phyloP scores from a whole-genome alignment of 352 stramenopile species.

The Globisporangium cederbergense region DNA sequence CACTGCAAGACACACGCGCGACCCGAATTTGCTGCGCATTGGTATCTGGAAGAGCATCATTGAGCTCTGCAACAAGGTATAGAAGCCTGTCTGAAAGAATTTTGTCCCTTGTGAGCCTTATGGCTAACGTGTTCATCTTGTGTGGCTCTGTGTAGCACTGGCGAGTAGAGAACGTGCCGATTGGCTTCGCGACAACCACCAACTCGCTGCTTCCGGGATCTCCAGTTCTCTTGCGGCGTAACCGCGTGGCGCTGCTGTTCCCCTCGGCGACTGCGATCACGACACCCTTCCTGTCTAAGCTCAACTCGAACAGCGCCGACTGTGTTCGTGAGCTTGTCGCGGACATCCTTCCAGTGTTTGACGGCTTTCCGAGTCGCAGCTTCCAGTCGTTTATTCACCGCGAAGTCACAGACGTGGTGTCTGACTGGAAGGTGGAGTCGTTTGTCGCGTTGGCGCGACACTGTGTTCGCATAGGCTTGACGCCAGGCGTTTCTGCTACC shows the following conservation, averaged over 20 bases:
- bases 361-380: constrained; percentile 53
- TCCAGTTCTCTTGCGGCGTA: constrained; percentile 62
- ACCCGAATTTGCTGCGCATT: constrained; percentile 39
- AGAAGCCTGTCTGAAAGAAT: background rate
- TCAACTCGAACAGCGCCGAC: constrained; percentile 26
- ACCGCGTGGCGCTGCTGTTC: constrained; percentile 65
- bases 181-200: constrained; percentile 53
- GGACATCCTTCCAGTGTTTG: constrained; percentile 64
- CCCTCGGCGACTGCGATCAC: constrained; percentile 51
- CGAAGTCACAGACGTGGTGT: constrained; percentile 50
- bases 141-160: constrained; percentile 32
- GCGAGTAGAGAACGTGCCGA: constrained; percentile 60
- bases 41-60: constrained; percentile 63
- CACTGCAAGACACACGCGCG: constrained; percentile 17
- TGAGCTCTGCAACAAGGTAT: constrained; percentile 54
- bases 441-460: constrained; percentile 63
- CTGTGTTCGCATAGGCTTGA: constrained; percentile 48
- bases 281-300: constrained; percentile 41
- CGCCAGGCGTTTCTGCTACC: constrained; percentile 5
- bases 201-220: constrained; percentile 48
- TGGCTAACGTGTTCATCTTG: background rate
- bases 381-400: constrained; percentile 63
- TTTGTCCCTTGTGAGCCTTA: background rate
- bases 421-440: constrained; percentile 67
- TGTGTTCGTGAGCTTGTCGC: constrained; percentile 44